A percentile compares a stretch with the other conserved stretches of the same genome.
Conservation (phyloP, 164 flowering plant genomes). For the Warburgia ugandensis region DNA sequence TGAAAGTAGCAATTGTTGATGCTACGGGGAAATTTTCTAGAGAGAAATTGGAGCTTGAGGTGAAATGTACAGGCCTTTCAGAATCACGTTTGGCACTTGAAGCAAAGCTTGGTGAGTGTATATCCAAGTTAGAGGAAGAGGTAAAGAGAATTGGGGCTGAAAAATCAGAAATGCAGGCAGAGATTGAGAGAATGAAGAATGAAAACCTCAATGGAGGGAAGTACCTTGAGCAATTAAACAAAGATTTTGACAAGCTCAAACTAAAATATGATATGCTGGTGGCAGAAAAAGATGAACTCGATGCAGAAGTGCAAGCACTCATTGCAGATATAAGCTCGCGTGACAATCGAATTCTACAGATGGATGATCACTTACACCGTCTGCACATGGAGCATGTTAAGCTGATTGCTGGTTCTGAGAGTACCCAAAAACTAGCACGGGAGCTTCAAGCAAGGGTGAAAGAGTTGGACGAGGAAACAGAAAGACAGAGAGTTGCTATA, state of each 20-base stretch:
- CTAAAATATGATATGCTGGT: conserved; percentile 26
- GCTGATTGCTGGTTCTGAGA: conserved; percentile 27
- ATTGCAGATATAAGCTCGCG: conserved; percentile 23
- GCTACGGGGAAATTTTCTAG: conserved; percentile 34
- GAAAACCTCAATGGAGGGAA: conserved; percentile 26
- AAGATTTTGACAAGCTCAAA: conserved; percentile 27
- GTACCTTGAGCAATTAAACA: conserved; percentile 25
- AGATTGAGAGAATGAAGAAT: conserved; percentile 22
- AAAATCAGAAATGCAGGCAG: conserved; percentile 17
- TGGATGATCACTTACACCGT: conserved; percentile 38
- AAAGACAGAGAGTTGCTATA: conserved; percentile 36
- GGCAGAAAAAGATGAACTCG: conserved; percentile 41
- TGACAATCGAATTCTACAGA: conserved; percentile 30
- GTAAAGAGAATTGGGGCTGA: conserved; percentile 21
- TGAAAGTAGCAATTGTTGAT: conserved; percentile 40
- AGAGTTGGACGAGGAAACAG: conserved; percentile 45
- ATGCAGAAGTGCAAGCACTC: conserved; percentile 25
- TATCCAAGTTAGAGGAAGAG: conserved; percentile 38
- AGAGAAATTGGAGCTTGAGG: conserved; percentile 43
- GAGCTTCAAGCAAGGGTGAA: conserved; percentile 21
- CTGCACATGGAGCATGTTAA: conserved; percentile 37
- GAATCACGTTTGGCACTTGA: conserved; percentile 28
- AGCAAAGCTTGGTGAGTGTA: conserved; percentile 41
- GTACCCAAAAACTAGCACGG: conserved; percentile 20
- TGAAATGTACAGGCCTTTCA: conserved; percentile 28